These are phyloP conservation scores for Candida manassasensis DNA, from an alignment of 805 yeast species.

Conservation along the genomic window DNA sequence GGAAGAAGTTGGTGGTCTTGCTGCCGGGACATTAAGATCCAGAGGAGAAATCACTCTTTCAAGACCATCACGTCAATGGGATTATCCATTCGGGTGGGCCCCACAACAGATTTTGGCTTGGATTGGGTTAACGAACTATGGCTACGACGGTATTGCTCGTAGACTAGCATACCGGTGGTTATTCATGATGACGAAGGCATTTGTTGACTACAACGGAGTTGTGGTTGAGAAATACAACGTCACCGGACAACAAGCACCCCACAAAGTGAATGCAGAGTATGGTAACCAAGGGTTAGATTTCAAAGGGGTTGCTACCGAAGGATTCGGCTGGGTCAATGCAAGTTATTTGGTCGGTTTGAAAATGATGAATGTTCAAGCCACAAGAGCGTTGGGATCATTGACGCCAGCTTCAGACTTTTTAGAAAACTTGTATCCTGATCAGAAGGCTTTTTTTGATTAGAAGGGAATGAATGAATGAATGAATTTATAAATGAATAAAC, in stretches of 20 bases:
- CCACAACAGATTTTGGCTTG: constrained; percentile 96
- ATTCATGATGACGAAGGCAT: constrained; percentile 81
- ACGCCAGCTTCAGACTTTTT: constrained; percentile 69
- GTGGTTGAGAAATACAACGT: constrained; percentile 96
- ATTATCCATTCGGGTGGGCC: constrained; percentile 97
- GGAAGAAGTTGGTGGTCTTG: constrained; percentile 87
- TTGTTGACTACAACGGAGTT: constrained; percentile 88
- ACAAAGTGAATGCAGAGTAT: constrained; percentile 89
- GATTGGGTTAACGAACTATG: constrained; percentile 77
- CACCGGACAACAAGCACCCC: constrained; percentile 76
- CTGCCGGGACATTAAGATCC: constrained; percentile 71
- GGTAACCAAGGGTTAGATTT: constrained; percentile 95
- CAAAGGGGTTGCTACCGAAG: constrained; percentile 91
- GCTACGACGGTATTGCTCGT: constrained; percentile 57
- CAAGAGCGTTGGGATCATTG: constrained; percentile 73
- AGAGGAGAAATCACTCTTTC: constrained; percentile 66
- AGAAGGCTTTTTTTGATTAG: constrained; percentile 18
- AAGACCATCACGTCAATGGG: constrained; percentile 95
- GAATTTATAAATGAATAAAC: constrained; percentile 1
- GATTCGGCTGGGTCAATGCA: constrained; percentile 98
- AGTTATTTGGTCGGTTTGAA: constrained; percentile 72
- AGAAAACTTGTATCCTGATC: constrained; percentile 38
- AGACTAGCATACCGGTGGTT: constrained; percentile 85
- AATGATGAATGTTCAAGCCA: constrained; percentile 59
- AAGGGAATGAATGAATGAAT: not conserved